Evolutionary conservation across 208 protist species (phyloP).

Genomic region (Vickermania spadyakhi): DNA sequence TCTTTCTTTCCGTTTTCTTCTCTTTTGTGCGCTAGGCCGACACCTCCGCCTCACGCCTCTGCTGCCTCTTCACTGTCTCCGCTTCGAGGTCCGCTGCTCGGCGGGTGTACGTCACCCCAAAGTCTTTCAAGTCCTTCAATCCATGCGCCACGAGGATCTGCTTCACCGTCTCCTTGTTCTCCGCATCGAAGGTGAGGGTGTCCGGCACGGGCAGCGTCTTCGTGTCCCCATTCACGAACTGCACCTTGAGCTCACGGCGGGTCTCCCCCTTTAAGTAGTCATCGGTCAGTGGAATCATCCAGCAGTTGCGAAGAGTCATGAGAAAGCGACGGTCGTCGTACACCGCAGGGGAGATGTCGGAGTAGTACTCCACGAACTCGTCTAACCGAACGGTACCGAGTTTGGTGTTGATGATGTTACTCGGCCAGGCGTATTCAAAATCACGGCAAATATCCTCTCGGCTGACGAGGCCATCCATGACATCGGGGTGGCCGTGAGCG

Average conservation of each 20-base stretch:
- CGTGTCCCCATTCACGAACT: conserved; percentile 46
- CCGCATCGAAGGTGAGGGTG: conserved; percentile 45
- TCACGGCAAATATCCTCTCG: conserved; percentile 69
- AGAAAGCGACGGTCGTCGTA: conserved; percentile 81
- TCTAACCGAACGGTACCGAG: conserved; percentile 58
- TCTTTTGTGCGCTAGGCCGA: too few species aligned
- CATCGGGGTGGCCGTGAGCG: conserved; percentile 46
- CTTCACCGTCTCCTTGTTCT: conserved; percentile 35
- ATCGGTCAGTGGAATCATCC: conserved; percentile 62
- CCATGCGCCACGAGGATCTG: conserved; percentile 51
- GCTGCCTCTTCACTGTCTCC: background rate
- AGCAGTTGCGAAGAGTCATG: conserved; percentile 42
- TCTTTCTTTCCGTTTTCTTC: too few species aligned
- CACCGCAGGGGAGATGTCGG: conserved; percentile 71
- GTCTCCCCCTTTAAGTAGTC: conserved; percentile 41
- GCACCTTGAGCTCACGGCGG: conserved; percentile 39
- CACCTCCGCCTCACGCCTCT: too few species aligned
- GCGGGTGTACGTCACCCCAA: conserved; percentile 9
- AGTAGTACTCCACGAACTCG: conserved; percentile 89
- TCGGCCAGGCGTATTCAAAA: conserved; percentile 74
- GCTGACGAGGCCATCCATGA: conserved; percentile 42
- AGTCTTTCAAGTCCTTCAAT: conserved; percentile 52
- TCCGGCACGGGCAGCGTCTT: conserved; percentile 52
- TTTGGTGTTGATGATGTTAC: conserved; percentile 33
- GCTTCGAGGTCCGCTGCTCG: background rate